These are phyloP conservation scores for Trametes polyzona DNA, from an alignment of 1,284 basidiomycete genomes.

Conservation along the genomic window DNA sequence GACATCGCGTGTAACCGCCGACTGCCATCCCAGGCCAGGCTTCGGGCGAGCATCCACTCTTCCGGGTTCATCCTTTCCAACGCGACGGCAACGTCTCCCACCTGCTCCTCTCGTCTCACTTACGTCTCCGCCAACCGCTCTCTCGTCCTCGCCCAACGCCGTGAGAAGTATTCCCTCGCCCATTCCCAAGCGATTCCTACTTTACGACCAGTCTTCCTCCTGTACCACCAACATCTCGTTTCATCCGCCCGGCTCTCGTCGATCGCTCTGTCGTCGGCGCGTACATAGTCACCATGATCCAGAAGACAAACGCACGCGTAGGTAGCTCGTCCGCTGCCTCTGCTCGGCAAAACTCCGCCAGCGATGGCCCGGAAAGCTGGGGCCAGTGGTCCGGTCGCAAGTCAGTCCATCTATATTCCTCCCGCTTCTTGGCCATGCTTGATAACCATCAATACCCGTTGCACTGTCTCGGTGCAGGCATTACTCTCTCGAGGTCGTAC, in stretches of 20 bases:
- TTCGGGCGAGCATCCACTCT: constrained; percentile 19
- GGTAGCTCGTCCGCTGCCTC: constrained; percentile 38
- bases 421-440: constrained; percentile 11
- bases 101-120: constrained; percentile 16
- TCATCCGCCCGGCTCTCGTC: constrained; percentile 16
- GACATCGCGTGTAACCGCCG: constrained; percentile 8
- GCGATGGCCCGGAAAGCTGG: constrained; percentile 37
- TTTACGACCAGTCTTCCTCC: constrained; percentile 25
- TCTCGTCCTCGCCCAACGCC: constrained; percentile 18
- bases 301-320: constrained; percentile 52
- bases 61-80: constrained; percentile 22
- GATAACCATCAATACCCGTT: constrained; percentile 15
- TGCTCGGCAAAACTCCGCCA: constrained; percentile 27
- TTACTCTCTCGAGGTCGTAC: constrained; percentile 83
- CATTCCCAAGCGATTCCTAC: constrained; percentile 31
- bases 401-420: constrained; percentile 44
- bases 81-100: constrained; percentile 26
- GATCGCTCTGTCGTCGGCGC: constrained; percentile 27
- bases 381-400: constrained; percentile 56
- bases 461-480: constrained; percentile 48
- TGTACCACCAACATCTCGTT: constrained; percentile 15
- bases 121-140: constrained; percentile 12
- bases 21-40: neutral
- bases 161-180: constrained; percentile 25
- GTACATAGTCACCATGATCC: constrained; percentile 54